phyloP scores from a whole-genome alignment of 805 yeast species.

The Candida sonorensis region DNA sequence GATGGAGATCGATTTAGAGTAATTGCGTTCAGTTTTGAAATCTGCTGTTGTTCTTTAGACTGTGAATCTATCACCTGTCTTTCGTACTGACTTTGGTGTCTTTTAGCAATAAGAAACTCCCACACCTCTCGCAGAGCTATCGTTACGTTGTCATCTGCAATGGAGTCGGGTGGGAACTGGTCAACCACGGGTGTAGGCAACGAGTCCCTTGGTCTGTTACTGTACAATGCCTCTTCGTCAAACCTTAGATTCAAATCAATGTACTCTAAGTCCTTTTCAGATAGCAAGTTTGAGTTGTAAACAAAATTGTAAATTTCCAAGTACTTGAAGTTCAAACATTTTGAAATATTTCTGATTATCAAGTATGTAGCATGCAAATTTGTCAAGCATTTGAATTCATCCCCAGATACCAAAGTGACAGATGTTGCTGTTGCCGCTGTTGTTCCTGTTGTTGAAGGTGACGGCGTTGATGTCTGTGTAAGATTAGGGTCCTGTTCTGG shows the following conservation, averaged over 20 bases:
- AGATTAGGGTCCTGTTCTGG: constrained; percentile 4
- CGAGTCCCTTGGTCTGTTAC: neutral
- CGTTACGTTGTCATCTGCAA: neutral
- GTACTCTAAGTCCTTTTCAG: constrained; percentile 30
- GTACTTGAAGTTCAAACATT: constrained; percentile 11
- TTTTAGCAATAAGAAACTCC: constrained; percentile 39
- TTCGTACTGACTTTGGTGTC: constrained; percentile 47
- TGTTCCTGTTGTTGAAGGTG: no score
- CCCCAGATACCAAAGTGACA: no score
- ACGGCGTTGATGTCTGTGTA: no score
- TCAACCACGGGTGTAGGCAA: neutral
- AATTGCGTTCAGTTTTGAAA: no score
- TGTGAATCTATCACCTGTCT: constrained; percentile 35
- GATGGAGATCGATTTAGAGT: no score
- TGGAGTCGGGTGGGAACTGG: neutral
- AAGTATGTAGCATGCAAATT: constrained; percentile 22
- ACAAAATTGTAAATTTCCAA: constrained; percentile 18
- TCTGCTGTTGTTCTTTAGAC: no score
- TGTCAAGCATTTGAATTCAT: constrained; percentile 19
- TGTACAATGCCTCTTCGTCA: constrained; percentile 15
- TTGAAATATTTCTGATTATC: constrained; percentile 22
- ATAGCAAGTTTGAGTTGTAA: constrained; percentile 29
- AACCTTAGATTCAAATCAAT: constrained; percentile 27
- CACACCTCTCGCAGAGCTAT: constrained; percentile 27
- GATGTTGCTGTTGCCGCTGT: no score